Evolutionary conservation across 768 basidiomycete species (phyloP).

Genomic region (Lactarius deliciosus): DNA sequence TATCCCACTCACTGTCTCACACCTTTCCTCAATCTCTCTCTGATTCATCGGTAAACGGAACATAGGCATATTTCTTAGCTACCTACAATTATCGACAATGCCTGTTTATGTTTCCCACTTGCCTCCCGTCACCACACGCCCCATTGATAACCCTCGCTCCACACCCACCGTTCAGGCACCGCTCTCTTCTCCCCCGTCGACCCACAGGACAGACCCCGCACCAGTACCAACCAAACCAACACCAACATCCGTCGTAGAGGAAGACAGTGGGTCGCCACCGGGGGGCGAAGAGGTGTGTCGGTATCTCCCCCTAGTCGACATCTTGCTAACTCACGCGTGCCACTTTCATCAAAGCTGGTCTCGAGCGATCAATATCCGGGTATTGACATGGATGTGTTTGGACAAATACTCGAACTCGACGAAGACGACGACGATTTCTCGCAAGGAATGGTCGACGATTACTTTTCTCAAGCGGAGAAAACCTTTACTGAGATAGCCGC

Average conservation of each 20-base stretch:
- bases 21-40: background rate
- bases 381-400: conserved; percentile 79
- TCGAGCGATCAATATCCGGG: conserved; percentile 33
- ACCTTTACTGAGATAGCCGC: conserved; percentile 81
- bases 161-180: conserved; percentile 5
- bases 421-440: conserved; percentile 85
- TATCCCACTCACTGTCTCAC: background rate
- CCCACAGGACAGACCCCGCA: conserved; percentile 11
- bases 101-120: conserved; percentile 14
- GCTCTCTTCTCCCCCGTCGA: background rate
- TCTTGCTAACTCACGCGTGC: background rate
- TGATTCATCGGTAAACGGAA: background rate
- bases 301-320: background rate
- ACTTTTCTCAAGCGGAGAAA: conserved; percentile 72
- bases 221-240: conserved; percentile 2
- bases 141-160: conserved; percentile 7
- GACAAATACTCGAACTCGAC: conserved; percentile 89
- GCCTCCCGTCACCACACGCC: conserved; percentile 11
- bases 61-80: background rate
- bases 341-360: conserved; percentile 2
- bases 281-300: conserved; percentile 11
- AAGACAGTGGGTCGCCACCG: background rate
- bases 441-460: conserved; percentile 71
- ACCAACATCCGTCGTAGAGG: background rate
- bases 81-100: background rate